phyloP scores from a whole-genome alignment of 2,329 filamentous ascomycete genomes.

The Parasarocladium wereldwijsianum region DNA sequence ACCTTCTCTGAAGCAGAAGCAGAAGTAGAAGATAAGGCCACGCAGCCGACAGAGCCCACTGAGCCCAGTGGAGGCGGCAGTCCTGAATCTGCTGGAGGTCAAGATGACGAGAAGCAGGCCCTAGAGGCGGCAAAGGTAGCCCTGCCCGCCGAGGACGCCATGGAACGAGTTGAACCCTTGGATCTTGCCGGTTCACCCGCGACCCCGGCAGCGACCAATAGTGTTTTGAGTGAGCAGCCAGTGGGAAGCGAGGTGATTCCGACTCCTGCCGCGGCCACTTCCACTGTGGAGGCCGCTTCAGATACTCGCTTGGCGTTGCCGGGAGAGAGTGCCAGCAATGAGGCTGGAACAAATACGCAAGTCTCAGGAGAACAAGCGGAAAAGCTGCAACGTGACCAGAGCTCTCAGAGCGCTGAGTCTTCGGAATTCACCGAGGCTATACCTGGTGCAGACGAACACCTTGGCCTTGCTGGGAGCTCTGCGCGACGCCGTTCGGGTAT shows the following conservation, averaged over 20 bases:
- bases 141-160: conserved; percentile 17
- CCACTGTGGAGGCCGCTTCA: not conserved
- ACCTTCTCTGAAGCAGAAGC: conserved; percentile 30
- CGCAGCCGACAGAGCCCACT: conserved; percentile 25
- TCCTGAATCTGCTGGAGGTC: conserved; percentile 11
- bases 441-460: conserved; percentile 10
- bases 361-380: conserved; percentile 32
- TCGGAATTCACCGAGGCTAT: conserved; percentile 14
- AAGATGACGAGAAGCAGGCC: conserved; percentile 6
- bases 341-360: conserved; percentile 10
- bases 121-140: conserved; percentile 17
- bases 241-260: conserved; percentile 1
- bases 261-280: conserved; percentile 4
- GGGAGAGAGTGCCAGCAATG: conserved; percentile 8
- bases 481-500: conserved; percentile 29
- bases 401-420: conserved; percentile 14
- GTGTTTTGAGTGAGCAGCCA: too few relatives aligned
- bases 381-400: conserved; percentile 35
- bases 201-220: conserved; percentile 4
- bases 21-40: conserved; percentile 31
- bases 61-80: conserved; percentile 19
- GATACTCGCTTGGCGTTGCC: conserved; percentile 9
- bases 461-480: conserved; percentile 18
- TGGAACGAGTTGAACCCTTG: conserved; percentile 33
- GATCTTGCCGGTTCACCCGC: conserved; percentile 28